A percentile compares a stretch with the other conserved stretches of the same genome.
phyloP scores from a whole-genome alignment of 768 basidiomycete species.

The Suillus brevipes region DNA sequence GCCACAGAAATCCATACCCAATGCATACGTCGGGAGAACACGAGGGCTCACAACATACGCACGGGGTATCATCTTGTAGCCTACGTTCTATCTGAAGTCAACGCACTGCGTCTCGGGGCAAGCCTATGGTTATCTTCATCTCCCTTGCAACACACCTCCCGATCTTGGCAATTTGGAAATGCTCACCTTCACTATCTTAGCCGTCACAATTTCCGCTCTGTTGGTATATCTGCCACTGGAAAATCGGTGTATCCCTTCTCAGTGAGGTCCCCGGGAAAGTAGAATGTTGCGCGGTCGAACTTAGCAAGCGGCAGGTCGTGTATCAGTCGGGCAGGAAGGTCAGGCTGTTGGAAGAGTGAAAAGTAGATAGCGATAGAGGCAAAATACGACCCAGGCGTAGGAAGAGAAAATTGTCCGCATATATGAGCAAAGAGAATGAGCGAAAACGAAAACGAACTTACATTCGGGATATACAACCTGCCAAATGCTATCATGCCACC shows the following conservation, averaged over 20 bases:
- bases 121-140: background rate
- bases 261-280: conserved; percentile 23
- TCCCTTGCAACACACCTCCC: background rate
- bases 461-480: conserved; percentile 10
- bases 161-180: background rate
- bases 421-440: background rate
- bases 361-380: background rate
- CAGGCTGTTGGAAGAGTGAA: conserved; percentile 26
- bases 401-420: background rate
- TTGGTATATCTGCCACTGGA: conserved; percentile 19
- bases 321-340: conserved; percentile 34
- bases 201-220: background rate
- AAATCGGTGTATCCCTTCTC: conserved; percentile 36
- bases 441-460: background rate
- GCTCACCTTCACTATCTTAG: background rate
- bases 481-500: conserved; percentile 10
- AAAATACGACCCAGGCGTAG: background rate
- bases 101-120: background rate
- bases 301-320: conserved; percentile 27
- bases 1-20: background rate
- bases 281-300: conserved; percentile 30
- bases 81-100: background rate
- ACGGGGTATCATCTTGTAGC: background rate
- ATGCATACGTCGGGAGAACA: background rate
- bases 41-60: background rate